Conservation (phyloP, 345 rosid genomes). For the Ceriops tagal region DNA sequence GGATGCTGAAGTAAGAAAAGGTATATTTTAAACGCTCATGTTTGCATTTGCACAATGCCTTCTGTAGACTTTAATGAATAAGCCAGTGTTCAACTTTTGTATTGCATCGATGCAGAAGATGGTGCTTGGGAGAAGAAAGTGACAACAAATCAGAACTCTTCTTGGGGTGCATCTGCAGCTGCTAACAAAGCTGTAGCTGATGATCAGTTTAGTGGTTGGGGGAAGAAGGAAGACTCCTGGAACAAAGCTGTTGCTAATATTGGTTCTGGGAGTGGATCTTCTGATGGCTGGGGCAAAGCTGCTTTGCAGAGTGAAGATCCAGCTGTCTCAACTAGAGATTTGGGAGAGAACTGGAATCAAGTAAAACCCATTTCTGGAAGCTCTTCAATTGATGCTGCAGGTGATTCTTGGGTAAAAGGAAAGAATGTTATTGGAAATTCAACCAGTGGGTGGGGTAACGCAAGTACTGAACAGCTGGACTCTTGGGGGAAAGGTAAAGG, state of each 20-base stretch:
- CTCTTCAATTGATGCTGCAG: conserved; percentile 32
- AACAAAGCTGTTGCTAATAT: conserved; percentile 39
- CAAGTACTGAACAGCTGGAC: conserved; percentile 10
- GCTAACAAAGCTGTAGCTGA: conserved; percentile 30
- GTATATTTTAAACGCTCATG: conserved; percentile 15
- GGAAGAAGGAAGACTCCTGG: conserved; percentile 44
- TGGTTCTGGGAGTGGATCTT: conserved; percentile 30
- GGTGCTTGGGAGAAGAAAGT: conserved; percentile 42
- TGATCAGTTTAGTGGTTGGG: conserved; percentile 44
- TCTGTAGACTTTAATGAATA: neutral
- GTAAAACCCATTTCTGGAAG: conserved; percentile 20
- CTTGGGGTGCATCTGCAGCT: conserved; percentile 51
- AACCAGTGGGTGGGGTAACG: conserved; percentile 25
- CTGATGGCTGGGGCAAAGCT: conserved; percentile 51
- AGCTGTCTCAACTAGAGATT: conserved; percentile 20
- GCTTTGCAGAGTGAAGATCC: conserved; percentile 20
- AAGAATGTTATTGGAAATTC: conserved; percentile 18
- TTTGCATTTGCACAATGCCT: neutral
- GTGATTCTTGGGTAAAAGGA: conserved; percentile 35
- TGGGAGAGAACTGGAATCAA: conserved; percentile 35
- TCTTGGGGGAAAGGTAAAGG: conserved; percentile 29
- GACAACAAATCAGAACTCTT: conserved; percentile 34
- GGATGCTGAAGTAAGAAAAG: conserved; percentile 22
- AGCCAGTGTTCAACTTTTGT: conserved; percentile 1
- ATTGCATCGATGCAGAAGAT: conserved; percentile 30